Evolutionary conservation across 176 grass and related monocot genomes (phyloP).

Genomic region (Carex myosuroides): DNA sequence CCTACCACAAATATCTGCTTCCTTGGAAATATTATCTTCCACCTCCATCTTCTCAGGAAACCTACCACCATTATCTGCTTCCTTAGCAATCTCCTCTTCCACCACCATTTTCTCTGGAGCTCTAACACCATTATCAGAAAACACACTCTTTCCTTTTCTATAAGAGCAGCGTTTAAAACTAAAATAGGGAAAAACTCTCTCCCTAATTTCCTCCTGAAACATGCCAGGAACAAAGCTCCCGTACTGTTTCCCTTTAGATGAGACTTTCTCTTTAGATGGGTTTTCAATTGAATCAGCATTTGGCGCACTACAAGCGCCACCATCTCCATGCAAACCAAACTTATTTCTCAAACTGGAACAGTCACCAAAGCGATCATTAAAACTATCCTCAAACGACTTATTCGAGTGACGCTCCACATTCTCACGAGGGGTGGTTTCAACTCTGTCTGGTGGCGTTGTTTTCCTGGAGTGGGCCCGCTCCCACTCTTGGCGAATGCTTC

Average conservation of each 20-base stretch:
- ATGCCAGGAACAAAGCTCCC: conserved; percentile 7
- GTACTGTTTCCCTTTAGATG: background rate
- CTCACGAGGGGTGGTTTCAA: conserved; percentile 7
- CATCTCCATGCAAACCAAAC: conserved; percentile 5
- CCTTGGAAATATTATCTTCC: conserved; percentile 30
- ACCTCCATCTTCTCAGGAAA: conserved; percentile 31
- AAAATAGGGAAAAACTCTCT: conserved; percentile 1
- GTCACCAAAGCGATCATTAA: background rate
- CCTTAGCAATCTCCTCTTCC: background rate
- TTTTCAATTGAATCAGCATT: conserved; percentile 17
- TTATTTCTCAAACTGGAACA: conserved; percentile 10
- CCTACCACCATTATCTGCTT: conserved; percentile 27
- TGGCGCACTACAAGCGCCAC: conserved; percentile 19
- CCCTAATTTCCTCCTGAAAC: conserved; percentile 14
- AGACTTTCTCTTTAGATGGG: conserved; percentile 12
- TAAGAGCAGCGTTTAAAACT: background rate
- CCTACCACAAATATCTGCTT: conserved; percentile 8
- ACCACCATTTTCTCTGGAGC: background rate
- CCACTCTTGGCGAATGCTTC: conserved; percentile 49
- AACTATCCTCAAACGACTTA: conserved; percentile 14
- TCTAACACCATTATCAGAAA: conserved; percentile 17
- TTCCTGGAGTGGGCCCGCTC: conserved; percentile 67
- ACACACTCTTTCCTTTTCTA: background rate
- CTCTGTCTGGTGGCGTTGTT: conserved; percentile 15
- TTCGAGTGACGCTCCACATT: background rate